Base-by-base conservation (phyloP, 1,284 basidiomycete genomes). In the Singerocomus inundabilis region DNA sequence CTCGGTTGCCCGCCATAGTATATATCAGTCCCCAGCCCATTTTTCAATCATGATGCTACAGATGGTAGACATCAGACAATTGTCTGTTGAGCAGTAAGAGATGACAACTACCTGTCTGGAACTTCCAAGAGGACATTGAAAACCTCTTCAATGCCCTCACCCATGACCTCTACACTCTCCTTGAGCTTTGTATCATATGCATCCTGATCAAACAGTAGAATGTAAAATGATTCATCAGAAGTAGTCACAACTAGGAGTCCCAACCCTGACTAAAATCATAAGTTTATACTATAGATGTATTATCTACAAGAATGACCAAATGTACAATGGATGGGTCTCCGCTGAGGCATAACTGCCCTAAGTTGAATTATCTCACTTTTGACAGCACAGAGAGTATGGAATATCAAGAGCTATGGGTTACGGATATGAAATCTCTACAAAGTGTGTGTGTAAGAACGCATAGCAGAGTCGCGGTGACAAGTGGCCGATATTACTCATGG, bases 21-120 rank as follows among this genome's bases (percentile, higher is more conserved):
- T 98, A 99, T 66, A 99, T 88, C 97, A 99, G 70, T 99, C 97
- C 54, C 96, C 97, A 36, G 98, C 85, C 97, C 97, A 99, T 75
- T 95, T 96, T 16, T 85, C 92, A 0, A 96, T 98, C 73, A 86
- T 91, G 51, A 98, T 85, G 53, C 91, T 93, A 48, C 24, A 45
- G 41, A 6, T n/a, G n/a, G n/a, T n/a, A 18, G 9, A 26, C 21
- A 21, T 55, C 11, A 51, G 51, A 44, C 16, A 16, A 12, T 28
- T 24, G n/a, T 21, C 16, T 16, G 15, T 46, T 33, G 35, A 38
- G 38, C 41, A n/a, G 18, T 12, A 53, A 26, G 7, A 51, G 50
- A 24, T 46, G 26, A 42, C 10, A 61, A 78, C 33, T 66, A 85
- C 91, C 73, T 78, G 62, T 99, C 97, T 1, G 85, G 72, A 32